These are phyloP conservation scores for Rhizopus stolonifer DNA, from an alignment of 371 early-diverging fungal genomes.

Conservation along the genomic window DNA sequence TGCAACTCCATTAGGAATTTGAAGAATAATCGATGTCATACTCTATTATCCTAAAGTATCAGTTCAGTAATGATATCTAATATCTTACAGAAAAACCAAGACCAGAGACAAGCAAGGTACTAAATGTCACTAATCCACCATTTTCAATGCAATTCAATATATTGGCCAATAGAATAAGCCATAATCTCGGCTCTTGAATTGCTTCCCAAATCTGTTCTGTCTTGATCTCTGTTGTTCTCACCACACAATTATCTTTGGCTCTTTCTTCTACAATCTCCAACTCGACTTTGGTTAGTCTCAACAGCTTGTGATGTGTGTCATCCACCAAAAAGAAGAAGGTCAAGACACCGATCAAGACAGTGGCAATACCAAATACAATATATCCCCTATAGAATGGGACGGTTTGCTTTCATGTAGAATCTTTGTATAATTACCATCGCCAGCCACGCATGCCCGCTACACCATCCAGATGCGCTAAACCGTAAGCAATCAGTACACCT, in stretches of 20 bases:
- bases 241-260: constrained; percentile 34
- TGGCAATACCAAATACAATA: constrained; percentile 34
- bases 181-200: constrained; percentile 34
- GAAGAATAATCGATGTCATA: constrained; percentile 22
- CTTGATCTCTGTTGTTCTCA: constrained; percentile 24
- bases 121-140: constrained; percentile 37
- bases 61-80: no score
- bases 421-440: constrained; percentile 23
- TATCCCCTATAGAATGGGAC: no score
- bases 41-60: no score
- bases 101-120: constrained; percentile 29
- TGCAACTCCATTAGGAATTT: constrained; percentile 28
- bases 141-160: constrained; percentile 26
- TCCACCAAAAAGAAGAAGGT: constrained; percentile 35
- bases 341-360: constrained; percentile 29
- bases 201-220: constrained; percentile 31
- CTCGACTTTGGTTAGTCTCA: constrained; percentile 34
- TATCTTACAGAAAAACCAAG: constrained; percentile 40
- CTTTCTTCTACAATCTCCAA: constrained; percentile 34
- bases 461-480: constrained; percentile 26
- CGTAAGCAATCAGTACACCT: constrained; percentile 29
- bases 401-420: background rate
- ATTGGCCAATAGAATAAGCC: constrained; percentile 18
- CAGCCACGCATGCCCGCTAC: constrained; percentile 14
- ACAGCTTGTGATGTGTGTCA: constrained; percentile 20